Conservation (phyloP, 148 eudicot genomes). For the Chenopodium suecicum region DNA sequence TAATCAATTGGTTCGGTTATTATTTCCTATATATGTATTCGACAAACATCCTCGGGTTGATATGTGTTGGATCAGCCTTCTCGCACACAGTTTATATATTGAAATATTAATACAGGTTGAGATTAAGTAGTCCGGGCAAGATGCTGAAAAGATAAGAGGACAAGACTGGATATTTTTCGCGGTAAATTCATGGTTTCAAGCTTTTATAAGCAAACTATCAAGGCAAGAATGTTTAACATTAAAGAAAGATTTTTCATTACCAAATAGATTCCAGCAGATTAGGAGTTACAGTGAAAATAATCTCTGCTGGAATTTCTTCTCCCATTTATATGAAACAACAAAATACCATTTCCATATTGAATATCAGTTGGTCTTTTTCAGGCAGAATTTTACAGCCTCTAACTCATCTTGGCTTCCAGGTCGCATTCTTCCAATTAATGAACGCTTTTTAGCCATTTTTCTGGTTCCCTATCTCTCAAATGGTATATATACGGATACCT, state of each 20-base stretch:
- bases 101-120: too few species aligned
- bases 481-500: conserved; percentile 30
- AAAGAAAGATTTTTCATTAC: conserved; percentile 4
- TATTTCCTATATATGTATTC: too few species aligned
- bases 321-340: conserved; percentile 1
- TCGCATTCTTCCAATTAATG: conserved; percentile 14
- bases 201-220: background rate
- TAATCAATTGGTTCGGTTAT: too few species aligned
- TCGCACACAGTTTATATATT: too few species aligned
- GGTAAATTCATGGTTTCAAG: background rate
- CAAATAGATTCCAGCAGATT: conserved; percentile 18
- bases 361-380: conserved; percentile 2
- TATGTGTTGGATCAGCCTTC: too few species aligned
- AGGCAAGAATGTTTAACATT: background rate
- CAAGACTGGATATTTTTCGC: background rate
- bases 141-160: too few species aligned
- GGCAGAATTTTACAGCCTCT: conserved; percentile 28
- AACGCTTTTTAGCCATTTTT: background rate
- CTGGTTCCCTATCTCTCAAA: conserved; percentile 23
- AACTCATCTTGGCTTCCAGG: conserved; percentile 13
- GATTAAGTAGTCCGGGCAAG: too few species aligned
- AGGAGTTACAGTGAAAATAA: conserved; percentile 18
- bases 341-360: conserved; percentile 16
- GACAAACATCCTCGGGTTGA: too few species aligned
- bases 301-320: conserved; percentile 14